These are phyloP conservation scores for Carex parvula DNA, from an alignment of 176 grass and related monocot genomes.

Conservation along the genomic window DNA sequence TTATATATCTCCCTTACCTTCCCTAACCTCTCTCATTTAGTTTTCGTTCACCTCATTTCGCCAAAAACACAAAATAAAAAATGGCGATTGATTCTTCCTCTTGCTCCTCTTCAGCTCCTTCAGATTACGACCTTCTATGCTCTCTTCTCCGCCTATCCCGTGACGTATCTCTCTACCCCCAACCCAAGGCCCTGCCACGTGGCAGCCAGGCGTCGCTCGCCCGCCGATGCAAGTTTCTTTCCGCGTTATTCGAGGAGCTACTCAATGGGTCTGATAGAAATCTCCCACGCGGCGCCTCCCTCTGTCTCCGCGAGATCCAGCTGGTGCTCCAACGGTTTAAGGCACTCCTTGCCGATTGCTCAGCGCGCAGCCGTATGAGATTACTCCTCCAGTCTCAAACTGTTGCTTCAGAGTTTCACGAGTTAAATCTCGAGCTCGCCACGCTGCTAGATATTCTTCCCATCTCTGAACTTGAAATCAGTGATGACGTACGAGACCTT, in stretches of 20 bases:
- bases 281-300: conserved; percentile 59
- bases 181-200: conserved; percentile 37
- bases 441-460: conserved; percentile 82
- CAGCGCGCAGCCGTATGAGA: conserved; percentile 62
- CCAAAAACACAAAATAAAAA: background rate
- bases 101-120: conserved; percentile 33
- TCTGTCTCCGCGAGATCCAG: conserved; percentile 81
- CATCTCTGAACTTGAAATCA: conserved; percentile 53
- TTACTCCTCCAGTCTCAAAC: conserved; percentile 63
- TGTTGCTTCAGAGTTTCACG: conserved; percentile 46
- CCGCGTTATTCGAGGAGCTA: conserved; percentile 73
- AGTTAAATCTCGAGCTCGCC: conserved; percentile 63
- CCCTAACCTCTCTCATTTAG: background rate
- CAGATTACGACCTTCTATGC: conserved; percentile 59
- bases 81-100: conserved; percentile 31
- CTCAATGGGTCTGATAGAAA: background rate
- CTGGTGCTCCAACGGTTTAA: conserved; percentile 81
- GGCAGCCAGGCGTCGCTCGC: conserved; percentile 50
- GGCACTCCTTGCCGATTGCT: conserved; percentile 45
- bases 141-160: conserved; percentile 57
- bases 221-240: conserved; percentile 49
- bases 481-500: conserved; percentile 59
- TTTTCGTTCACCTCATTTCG: background rate
- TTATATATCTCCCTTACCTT: conserved; percentile 32
- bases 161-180: conserved; percentile 43